Evolutionary conservation across 805 yeast genomes (phyloP), one percentile per base, ranked within the genome.

Genomic region (Kodamaea kakaduensis): DNA sequence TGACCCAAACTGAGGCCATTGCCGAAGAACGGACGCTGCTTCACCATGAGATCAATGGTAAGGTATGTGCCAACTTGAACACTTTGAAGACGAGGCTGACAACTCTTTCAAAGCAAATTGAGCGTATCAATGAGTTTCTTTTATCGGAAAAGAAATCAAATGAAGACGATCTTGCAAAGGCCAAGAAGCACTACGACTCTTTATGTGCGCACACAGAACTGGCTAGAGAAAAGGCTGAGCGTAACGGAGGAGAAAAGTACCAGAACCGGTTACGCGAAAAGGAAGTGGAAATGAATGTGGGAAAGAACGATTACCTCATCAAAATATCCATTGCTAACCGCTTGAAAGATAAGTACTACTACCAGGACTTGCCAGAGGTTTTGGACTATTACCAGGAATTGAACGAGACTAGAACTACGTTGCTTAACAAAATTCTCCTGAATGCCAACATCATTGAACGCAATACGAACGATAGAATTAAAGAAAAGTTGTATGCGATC

Each of bases 321-420:
- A 77, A 77, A 46, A 81, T 93, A 53, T 84, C 78, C 49, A 76
- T 85, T 17, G 93, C 95, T 35, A 93, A 93, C 60, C 72, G 97
- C 41, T 64, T 89, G 40, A 93, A 93, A 61, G 97, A 90, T 58
- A 93, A 93, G 59, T 88, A 78, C 61, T 89, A 70, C 57, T 88
- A 83, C 54, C 97, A 90, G 61, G 97, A 93, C 57, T 64, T 88
- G 17, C 98, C 98, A 0, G 96, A 89, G 57, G 59, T 86, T 25
- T 67, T 93, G 41, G 97, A 90, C 59, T 74, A 83, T 45, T 62
- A 80, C 47, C 98, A 93, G 63, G 85, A 81, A 47, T 63, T 89
- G 45, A 84, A 84, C 56, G 96, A 89, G 58, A 71, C 79, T 22
- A 76, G 89, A 40, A 88, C 84, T 1, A 67, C 75, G 12, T 72